Conservation (phyloP, 75 land plant species). For the Gnetum montanum region DNA sequence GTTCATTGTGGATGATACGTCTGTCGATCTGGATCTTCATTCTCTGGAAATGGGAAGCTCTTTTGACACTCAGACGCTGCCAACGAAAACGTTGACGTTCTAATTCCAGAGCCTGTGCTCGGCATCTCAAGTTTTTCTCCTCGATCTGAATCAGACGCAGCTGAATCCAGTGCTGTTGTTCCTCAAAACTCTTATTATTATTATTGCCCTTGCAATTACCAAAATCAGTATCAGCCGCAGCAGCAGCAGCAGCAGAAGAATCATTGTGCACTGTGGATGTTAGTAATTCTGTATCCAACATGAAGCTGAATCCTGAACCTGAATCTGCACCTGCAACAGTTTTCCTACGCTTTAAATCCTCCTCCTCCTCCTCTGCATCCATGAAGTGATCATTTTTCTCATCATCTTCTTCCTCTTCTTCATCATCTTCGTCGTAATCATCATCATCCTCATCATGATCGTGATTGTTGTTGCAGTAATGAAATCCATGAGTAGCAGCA, state of each 20-base stretch:
- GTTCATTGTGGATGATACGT: slow-evolving; percentile 49
- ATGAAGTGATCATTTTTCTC: slow-evolving; percentile 11
- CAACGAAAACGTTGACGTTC: slow-evolving; percentile 59
- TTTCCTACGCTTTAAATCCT: slow-evolving; percentile 11
- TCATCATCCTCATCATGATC: slow-evolving; percentile 39
- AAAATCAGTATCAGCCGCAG: neutral
- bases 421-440: slow-evolving; percentile 28
- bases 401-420: slow-evolving; percentile 23
- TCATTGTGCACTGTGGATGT: slow-evolving; percentile 2
- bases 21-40: slow-evolving; percentile 49
- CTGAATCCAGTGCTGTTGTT: slow-evolving; percentile 37
- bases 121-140: slow-evolving; percentile 31
- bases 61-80: slow-evolving; percentile 47
- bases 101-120: slow-evolving; percentile 42
- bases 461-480: slow-evolving; percentile 15
- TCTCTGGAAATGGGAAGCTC: slow-evolving; percentile 54
- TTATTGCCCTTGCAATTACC: slow-evolving; percentile 4
- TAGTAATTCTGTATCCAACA: slow-evolving; percentile 13
- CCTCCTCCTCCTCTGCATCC: slow-evolving; percentile 7
- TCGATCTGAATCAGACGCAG: slow-evolving; percentile 26
- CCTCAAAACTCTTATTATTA: slow-evolving; percentile 6
- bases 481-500: slow-evolving; percentile 15
- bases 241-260: slow-evolving; percentile 4
- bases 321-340: neutral
- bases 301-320: neutral